A percentile compares a stretch with the other conserved stretches of the same genome.
Conservation (phyloP, 257 asterid species). For the Eustoma russellianum region DNA sequence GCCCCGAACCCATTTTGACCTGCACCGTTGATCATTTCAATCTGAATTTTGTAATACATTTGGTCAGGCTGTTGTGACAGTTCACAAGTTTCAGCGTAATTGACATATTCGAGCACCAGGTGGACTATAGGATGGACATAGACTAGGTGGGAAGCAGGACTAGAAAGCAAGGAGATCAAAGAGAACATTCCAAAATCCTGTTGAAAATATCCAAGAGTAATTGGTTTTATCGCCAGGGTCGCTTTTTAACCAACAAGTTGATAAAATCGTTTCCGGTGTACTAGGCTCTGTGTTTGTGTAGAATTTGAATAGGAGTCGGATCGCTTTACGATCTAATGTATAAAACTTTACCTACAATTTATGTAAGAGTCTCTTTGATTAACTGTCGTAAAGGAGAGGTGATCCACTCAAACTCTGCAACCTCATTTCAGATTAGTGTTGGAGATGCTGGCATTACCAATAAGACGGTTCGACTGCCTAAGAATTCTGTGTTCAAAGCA, state of each 20-base stretch:
- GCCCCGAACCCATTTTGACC: too few relatives aligned
- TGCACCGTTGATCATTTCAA: too few relatives aligned
- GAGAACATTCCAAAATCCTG: constrained; percentile 67
- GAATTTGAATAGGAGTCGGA: too few relatives aligned
- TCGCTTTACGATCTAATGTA: too few relatives aligned
- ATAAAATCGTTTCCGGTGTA: too few relatives aligned
- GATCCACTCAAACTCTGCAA: constrained; percentile 48
- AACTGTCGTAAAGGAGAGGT: constrained; percentile 85
- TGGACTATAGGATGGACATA: constrained; percentile 85
- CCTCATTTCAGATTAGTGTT: constrained; percentile 67
- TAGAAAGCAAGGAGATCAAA: constrained; percentile 78
- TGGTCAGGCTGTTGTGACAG: constrained; percentile 55
- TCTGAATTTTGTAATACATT: too few relatives aligned
- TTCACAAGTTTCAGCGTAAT: constrained; percentile 78
- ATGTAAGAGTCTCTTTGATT: too few relatives aligned
- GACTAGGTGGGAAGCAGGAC: constrained; percentile 79
- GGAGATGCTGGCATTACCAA: constrained; percentile 69
- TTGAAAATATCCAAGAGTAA: constrained; percentile 55
- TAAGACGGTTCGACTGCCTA: constrained; percentile 62
- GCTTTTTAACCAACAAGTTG: constrained; percentile 65
- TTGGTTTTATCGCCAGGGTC: constrained; percentile 64
- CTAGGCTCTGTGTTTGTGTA: too few relatives aligned
- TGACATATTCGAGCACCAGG: constrained; percentile 88
- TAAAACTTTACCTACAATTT: too few relatives aligned
- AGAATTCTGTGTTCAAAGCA: constrained; percentile 57